Evolutionary conservation across 306 rosid species (phyloP).

Genomic region (peach (Prunus persica)): DNA sequence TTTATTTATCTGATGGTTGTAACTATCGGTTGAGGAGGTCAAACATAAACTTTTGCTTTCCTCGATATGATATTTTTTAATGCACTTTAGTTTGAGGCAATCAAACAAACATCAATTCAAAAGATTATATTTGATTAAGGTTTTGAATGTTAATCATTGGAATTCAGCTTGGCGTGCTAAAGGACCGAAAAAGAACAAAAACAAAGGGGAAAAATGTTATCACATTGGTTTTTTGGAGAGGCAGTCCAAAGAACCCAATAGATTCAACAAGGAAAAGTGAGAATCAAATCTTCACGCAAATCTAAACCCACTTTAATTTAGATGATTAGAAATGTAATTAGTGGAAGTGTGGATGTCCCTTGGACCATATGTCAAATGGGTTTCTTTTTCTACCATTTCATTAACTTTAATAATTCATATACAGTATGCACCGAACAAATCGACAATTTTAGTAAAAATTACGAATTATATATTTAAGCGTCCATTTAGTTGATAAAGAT

Average conservation of each 20-base stretch:
- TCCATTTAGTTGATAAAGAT: too few relatives aligned
- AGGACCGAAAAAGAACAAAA: neutral
- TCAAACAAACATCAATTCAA: slow-evolving; percentile 13
- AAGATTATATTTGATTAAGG: neutral
- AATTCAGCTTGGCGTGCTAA: slow-evolving; percentile 33
- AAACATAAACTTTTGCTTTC: slow-evolving; percentile 12
- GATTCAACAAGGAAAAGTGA: slow-evolving; percentile 8
- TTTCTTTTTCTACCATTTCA: neutral
- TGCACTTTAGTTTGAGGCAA: slow-evolving; percentile 20
- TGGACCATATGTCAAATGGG: neutral
- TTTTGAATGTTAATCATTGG: slow-evolving; percentile 27
- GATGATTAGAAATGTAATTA: slow-evolving; percentile 2
- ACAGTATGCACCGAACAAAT: too few relatives aligned
- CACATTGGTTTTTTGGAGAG: slow-evolving; percentile 1
- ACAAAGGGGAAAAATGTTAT: neutral
- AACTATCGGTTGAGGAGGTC: slow-evolving; percentile 10
- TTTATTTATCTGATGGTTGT: neutral
- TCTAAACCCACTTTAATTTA: slow-evolving; percentile 7
- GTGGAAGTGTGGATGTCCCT: neutral
- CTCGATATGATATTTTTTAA: neutral
- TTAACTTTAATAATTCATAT: neutral
- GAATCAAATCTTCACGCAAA: slow-evolving; percentile 19
- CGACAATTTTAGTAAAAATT: too few relatives aligned
- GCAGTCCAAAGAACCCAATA: neutral
- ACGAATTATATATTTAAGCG: too few relatives aligned